A percentile compares a stretch with the other conserved stretches of the same genome.
Conservation (phyloP, 2,329 filamentous ascomycete genomes). For the Claviceps pazoutovae region DNA sequence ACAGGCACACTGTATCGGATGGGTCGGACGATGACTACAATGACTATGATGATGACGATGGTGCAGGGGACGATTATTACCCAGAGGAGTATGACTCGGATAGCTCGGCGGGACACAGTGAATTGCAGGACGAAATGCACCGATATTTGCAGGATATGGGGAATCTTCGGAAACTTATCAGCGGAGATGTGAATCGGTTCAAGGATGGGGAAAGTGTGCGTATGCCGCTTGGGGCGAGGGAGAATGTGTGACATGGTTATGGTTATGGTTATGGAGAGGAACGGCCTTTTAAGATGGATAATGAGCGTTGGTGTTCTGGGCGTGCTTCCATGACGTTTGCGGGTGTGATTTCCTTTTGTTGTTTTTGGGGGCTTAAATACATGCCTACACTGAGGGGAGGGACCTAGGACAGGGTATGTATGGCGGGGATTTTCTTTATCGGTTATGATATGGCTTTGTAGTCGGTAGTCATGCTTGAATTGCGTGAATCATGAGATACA, state of each 20-base stretch:
- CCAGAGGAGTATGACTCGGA: slow-evolving; percentile 40
- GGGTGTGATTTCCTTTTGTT: too few species aligned
- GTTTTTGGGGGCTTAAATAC: too few species aligned
- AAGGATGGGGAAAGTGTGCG: slow-evolving; percentile 46
- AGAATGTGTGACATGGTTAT: slow-evolving; percentile 20
- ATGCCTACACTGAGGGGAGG: too few species aligned
- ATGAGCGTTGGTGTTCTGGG: too few species aligned
- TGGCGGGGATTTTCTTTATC: too few species aligned
- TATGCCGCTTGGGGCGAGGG: slow-evolving; percentile 30
- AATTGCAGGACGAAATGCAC: slow-evolving; percentile 76
- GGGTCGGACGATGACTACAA: slow-evolving; percentile 6
- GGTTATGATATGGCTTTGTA: too few species aligned
- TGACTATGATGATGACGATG: not conserved
- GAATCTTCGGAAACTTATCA: slow-evolving; percentile 49
- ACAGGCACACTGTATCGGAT: slow-evolving; percentile 22
- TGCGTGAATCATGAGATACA: too few species aligned
- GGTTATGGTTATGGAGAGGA: too few species aligned
- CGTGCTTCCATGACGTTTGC: too few species aligned
- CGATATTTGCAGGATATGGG: slow-evolving; percentile 70
- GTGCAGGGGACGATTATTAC: slow-evolving; percentile 47
- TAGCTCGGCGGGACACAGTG: slow-evolving; percentile 33
- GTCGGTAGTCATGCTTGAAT: too few species aligned
- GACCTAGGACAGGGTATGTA: too few species aligned
- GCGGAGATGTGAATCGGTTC: slow-evolving; percentile 61
- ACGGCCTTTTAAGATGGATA: too few species aligned